Evolutionary conservation across 1,284 basidiomycete genomes (phyloP), one percentile per base, ranked within the genome.

Genomic region (Coniferiporia weirii): DNA sequence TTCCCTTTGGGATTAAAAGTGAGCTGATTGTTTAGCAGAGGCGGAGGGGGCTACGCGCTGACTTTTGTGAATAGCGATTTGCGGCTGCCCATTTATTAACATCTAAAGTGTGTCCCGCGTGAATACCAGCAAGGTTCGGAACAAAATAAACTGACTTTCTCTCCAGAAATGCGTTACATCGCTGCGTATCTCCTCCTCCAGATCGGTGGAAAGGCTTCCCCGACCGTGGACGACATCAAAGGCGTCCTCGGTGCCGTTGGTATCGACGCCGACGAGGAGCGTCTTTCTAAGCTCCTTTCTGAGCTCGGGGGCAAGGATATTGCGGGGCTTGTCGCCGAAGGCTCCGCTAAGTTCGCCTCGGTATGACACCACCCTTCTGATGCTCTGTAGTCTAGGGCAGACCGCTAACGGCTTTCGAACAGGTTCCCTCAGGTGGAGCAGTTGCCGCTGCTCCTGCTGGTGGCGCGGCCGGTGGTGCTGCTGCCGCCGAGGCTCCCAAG

Each of bases 111-210:
- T 19, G 51, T 47, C 13, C 50, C 10, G 6, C 38, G 9, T 52
- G 46, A 19, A 17, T 32, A 27, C 49, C 15, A 43, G 22, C 35
- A 51, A 50, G 17, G 13, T 36, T 19, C 27, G 9, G 9, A 36
- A 22, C n/a, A n/a, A 12, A 32, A 1, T 56, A 15, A 57, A 13
- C 15, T 5, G 19, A 17, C 34, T 43, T 46, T 10, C 34, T n/a
- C 10, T 20, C 20, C 44, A 51, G 48, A 56, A 56, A 96, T 97
- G 94, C 93, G 93, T 82, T 83, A 96, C 79, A 82, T 99, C 79
- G 96, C 95, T 80, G 94, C 93, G 68, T 99, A 98, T 83, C 86
- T 99, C 67, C 93, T 99, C 75, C 93, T 98, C 78, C 89, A 92
- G 76, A 84, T 88, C 73, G 97, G 94, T 69, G 97, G 97, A 65